These are phyloP conservation scores for Fusarium nygamai DNA, from an alignment of 2,329 filamentous ascomycete species.

Conservation along the genomic window DNA sequence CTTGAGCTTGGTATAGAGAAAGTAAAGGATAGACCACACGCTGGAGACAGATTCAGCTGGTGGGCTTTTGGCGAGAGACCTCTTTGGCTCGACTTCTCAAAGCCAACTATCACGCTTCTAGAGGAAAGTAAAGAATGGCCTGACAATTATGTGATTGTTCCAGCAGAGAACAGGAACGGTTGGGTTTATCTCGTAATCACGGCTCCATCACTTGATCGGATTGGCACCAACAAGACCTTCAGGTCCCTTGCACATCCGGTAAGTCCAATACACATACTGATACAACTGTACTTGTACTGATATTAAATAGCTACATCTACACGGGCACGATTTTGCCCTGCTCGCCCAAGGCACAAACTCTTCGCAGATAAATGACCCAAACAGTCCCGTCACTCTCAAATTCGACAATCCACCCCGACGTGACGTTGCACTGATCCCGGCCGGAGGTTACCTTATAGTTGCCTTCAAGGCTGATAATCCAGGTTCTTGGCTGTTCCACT, in stretches of 20 bases:
- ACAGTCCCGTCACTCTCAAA: neutral
- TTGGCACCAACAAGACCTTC: neutral
- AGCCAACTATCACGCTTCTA: constrained; percentile 10
- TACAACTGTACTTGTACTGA: neutral
- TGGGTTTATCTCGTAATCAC: constrained; percentile 29
- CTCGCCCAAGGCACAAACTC: constrained; percentile 13
- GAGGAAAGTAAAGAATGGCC: neutral
- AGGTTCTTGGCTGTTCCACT: constrained; percentile 24
- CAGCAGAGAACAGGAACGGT: neutral
- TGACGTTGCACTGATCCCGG: constrained; percentile 14
- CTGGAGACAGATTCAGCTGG: neutral
- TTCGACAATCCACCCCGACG: constrained; percentile 18
- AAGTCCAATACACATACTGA: neutral
- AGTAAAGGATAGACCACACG: neutral
- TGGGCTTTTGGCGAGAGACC: constrained; percentile 15
- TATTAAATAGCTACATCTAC: neutral
- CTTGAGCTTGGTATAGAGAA: neutral
- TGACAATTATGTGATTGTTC: neutral
- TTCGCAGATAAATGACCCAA: neutral
- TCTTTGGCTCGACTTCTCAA: constrained; percentile 24
- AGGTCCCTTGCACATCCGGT: constrained; percentile 10
- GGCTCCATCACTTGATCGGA: neutral
- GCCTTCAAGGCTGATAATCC: constrained; percentile 20
- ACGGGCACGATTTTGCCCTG: constrained; percentile 22
- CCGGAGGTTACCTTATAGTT: constrained; percentile 14